Evolutionary conservation across 306 rosid genomes (phyloP).

Genomic region (Gleditsia sinensis): DNA sequence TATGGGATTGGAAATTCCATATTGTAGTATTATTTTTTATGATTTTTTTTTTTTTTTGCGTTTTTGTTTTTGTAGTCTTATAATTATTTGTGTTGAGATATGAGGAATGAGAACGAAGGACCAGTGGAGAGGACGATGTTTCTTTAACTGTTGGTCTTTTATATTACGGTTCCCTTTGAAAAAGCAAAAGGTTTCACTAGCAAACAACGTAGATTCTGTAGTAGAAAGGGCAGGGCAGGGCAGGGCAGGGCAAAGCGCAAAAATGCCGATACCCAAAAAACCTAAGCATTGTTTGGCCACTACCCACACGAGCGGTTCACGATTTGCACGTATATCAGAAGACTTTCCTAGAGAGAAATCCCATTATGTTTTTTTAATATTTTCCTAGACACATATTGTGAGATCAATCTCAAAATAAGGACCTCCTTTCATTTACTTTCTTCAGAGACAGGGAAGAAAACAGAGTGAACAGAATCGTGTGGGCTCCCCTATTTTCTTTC

Average conservation of each 20-base stretch:
- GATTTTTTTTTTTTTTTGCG: too few species aligned
- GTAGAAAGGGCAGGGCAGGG: constrained; percentile 15
- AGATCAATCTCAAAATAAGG: constrained; percentile 50
- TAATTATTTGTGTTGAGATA: not conserved
- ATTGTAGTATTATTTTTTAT: too few species aligned
- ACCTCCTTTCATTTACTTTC: constrained; percentile 32
- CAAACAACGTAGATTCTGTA: constrained; percentile 56
- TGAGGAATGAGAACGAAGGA: not conserved
- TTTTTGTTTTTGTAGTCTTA: too few species aligned
- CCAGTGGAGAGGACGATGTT: constrained; percentile 33
- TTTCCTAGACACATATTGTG: not conserved
- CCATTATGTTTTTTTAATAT: not conserved
- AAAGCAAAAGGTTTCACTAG: constrained; percentile 44
- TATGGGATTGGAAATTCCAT: too few species aligned
- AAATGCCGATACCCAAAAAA: constrained; percentile 37
- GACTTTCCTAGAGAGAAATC: constrained; percentile 34
- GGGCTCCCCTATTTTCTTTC: constrained; percentile 32
- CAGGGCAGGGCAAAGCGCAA: not conserved
- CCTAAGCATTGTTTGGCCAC: constrained; percentile 29
- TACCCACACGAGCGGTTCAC: constrained; percentile 92
- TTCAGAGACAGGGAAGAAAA: constrained; percentile 1
- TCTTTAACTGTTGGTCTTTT: constrained; percentile 28
- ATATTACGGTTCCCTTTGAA: constrained; percentile 40
- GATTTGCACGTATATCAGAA: constrained; percentile 43
- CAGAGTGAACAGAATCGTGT: constrained; percentile 35